Conservation (phyloP, 441 rosid genomes). For the Eutrema salsugineum region DNA sequence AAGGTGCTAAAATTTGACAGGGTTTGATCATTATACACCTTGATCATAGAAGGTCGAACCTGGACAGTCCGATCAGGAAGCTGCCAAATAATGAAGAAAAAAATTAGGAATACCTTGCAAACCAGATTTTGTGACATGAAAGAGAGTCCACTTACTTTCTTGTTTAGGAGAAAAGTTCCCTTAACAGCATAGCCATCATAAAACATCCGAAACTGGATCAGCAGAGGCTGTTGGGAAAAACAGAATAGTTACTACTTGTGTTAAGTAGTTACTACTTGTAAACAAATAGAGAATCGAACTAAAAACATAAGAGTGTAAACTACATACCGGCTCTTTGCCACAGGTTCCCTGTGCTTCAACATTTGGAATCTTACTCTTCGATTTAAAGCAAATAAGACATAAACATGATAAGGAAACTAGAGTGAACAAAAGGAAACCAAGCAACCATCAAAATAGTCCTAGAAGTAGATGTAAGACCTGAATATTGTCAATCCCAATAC, state of each 20-base stretch:
- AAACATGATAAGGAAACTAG: neutral
- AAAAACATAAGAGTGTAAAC: neutral
- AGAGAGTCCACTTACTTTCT: slow-evolving; percentile 40
- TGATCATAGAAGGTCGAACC: slow-evolving; percentile 64
- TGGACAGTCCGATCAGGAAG: slow-evolving; percentile 47
- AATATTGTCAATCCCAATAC: neutral
- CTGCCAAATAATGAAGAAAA: slow-evolving; percentile 30
- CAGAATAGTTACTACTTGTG: neutral
- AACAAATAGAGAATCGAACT: neutral
- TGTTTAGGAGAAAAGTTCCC: slow-evolving; percentile 67
- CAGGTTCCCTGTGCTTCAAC: slow-evolving; percentile 6
- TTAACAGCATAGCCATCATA: slow-evolving; percentile 63
- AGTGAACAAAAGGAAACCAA: neutral
- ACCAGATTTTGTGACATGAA: neutral
- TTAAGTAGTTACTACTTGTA: neutral
- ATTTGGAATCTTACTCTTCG: no score
- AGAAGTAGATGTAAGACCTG: slow-evolving; percentile 44
- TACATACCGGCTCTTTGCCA: slow-evolving; percentile 36
- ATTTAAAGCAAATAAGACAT: neutral
- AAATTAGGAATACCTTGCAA: neutral
- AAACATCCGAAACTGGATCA: slow-evolving; percentile 74
- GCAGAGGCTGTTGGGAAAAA: slow-evolving; percentile 51
- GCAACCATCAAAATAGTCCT: neutral
- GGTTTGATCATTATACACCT: slow-evolving; percentile 43
- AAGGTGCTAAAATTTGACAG: slow-evolving; percentile 21